phyloP scores from a whole-genome alignment of 257 asterid genomes.

The Thymus mandschuricus region DNA sequence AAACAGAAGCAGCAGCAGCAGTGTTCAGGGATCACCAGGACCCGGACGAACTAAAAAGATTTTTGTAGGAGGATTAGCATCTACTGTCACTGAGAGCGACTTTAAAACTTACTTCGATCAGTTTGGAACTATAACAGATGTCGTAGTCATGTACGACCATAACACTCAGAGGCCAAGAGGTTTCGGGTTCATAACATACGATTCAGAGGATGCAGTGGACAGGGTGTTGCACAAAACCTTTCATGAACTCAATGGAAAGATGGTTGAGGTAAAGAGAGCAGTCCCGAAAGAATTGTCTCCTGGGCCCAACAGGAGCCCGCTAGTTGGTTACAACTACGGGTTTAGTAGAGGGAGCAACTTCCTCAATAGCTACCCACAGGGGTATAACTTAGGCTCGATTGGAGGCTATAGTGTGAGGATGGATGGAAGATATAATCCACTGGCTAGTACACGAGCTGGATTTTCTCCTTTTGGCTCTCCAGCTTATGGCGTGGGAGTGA shows the following conservation, averaged over 20 bases:
- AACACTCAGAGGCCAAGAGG: constrained; percentile 82
- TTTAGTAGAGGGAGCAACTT: constrained; percentile 61
- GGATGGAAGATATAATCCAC: constrained; percentile 74
- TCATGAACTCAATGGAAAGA: constrained; percentile 60
- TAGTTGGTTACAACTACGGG: constrained; percentile 70
- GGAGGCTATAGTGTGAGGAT: constrained; percentile 71
- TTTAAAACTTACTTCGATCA: constrained; percentile 81
- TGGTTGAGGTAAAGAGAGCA: constrained; percentile 83
- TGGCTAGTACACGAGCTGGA: constrained; percentile 46
- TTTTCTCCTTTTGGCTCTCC: constrained; percentile 55
- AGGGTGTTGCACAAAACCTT: constrained; percentile 55
- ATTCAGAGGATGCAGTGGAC: constrained; percentile 60
- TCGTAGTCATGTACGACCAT: constrained; percentile 93
- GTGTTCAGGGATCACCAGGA: constrained; percentile 79
- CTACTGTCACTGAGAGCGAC: constrained; percentile 83
- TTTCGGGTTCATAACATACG: constrained; percentile 55
- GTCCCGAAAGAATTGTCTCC: constrained; percentile 88
- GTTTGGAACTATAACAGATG: constrained; percentile 85
- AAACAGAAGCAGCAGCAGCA: constrained; percentile 61
- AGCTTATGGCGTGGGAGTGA: constrained; percentile 68
- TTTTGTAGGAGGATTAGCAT: constrained; percentile 95
- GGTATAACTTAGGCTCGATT: constrained; percentile 43
- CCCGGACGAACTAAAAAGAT: constrained; percentile 89
- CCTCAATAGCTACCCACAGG: constrained; percentile 48
- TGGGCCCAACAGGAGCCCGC: constrained; percentile 67